Base-by-base conservation (phyloP, 495 filamentous ascomycete genomes). In the Corynascus novoguineensis region DNA sequence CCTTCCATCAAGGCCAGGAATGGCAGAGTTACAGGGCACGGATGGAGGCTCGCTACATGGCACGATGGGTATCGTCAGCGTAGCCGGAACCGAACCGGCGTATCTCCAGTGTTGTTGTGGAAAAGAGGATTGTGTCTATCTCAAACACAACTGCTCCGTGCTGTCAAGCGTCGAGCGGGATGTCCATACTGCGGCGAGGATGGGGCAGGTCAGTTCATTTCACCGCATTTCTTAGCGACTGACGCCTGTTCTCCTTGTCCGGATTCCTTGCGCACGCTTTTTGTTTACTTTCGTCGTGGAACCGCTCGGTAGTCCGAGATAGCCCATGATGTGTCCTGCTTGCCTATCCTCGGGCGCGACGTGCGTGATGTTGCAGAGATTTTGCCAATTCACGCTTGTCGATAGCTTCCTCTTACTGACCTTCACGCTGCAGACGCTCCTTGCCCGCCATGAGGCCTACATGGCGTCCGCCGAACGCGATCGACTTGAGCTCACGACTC, bases 361-460 rank as follows among this genome's bases (percentile, higher is more conserved):
- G 31, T 51, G 49, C 50, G 45, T 19, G 21, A 62, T 67, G 64
- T 29, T 40, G 19, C 56, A 58, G 54, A 53, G 47, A 12, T 21
- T 29, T 34, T 51, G 47, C 44, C 53, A 53, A 21, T 21, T 47
- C 7, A 60, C 31, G 17, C 52, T 41, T 15, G 56, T 59, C 10
- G 57, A 65, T 17, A 57, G 44, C 50, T 29, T 49, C 21, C 63
- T 64, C 12, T 54, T 60, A 50, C 69, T 71, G 34, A 71, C 67
- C 17, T 62, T 87, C 73, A 70, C 84, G 38, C 72, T 90, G 51
- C 86, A 97, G 92, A 89, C 92, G 32, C 76, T 98, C 35, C 82
- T 98, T 17, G 83, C 86, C 49, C 88, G 92, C 55, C 92, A 97
- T 80, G 92, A 97, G 73, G 82, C 85, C 37, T 96, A 95, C 69